Evolutionary conservation across 176 grass and related monocot genomes (phyloP).

Genomic region (sorghum (Sorghum bicolor)): Sorghum_bicolor_NCBIv3 NC_012876.2:15658001-15658500

Average conservation of each 20-base stretch:
- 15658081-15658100: neutral
- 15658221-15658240: slow-evolving; percentile 3
- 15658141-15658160: neutral
- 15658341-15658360: neutral
- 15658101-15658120: neutral
- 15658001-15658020: neutral
- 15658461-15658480: neutral
- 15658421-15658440: neutral
- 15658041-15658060: neutral
- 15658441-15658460: neutral
- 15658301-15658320: neutral
- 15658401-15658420: neutral
- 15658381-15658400: neutral
- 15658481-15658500: neutral
- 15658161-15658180: neutral
- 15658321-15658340: neutral
- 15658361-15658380: neutral
- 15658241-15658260: neutral
- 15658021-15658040: neutral
- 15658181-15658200: neutral
- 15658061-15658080: neutral
- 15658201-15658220: neutral
- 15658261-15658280: neutral
- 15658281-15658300: neutral
- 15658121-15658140: neutral